Percentiles rank a stretch among this genome's conserved stretches.
These are phyloP conservation scores for Trichosanthes cucumerina DNA, from an alignment of 306 rosid genomes.

Conservation along the genomic window DNA sequence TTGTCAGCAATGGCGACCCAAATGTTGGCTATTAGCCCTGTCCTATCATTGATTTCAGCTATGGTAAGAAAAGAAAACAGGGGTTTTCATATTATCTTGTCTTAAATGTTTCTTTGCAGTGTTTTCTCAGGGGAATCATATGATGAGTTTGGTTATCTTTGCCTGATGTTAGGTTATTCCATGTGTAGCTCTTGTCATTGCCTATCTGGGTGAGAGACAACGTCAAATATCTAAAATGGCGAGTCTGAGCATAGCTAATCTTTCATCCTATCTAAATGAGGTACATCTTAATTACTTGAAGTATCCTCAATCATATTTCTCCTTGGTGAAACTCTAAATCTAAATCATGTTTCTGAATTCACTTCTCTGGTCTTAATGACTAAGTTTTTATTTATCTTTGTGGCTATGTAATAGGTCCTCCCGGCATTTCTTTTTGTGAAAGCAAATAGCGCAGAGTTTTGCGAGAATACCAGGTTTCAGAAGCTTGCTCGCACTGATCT, in stretches of 20 bases:
- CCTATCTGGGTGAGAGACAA: constrained; percentile 62
- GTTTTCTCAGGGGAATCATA: background rate
- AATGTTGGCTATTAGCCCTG: constrained; percentile 71
- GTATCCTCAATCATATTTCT: background rate
- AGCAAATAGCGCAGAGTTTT: constrained; percentile 60
- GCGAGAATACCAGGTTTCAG: constrained; percentile 61
- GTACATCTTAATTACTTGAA: constrained; percentile 20
- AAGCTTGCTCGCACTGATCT: constrained; percentile 56
- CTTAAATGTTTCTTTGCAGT: background rate
- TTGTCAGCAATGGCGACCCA: constrained; percentile 60
- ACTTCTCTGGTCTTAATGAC: background rate
- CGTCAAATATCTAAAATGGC: constrained; percentile 55
- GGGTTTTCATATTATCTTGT: background rate
- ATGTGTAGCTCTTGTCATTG: constrained; percentile 47
- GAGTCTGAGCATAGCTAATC: constrained; percentile 53
- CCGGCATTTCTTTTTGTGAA: constrained; percentile 82
- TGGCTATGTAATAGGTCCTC: constrained; percentile 38
- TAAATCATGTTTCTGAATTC: background rate
- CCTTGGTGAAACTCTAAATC: background rate
- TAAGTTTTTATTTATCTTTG: background rate
- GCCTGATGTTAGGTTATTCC: constrained; percentile 53
- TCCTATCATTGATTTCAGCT: constrained; percentile 56
- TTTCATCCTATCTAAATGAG: constrained; percentile 85
- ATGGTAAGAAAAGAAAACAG: constrained; percentile 45
- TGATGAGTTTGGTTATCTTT: constrained; percentile 14